These are phyloP conservation scores for Cicer judaicum DNA, from an alignment of 306 rosid species.

Conservation along the genomic window DNA sequence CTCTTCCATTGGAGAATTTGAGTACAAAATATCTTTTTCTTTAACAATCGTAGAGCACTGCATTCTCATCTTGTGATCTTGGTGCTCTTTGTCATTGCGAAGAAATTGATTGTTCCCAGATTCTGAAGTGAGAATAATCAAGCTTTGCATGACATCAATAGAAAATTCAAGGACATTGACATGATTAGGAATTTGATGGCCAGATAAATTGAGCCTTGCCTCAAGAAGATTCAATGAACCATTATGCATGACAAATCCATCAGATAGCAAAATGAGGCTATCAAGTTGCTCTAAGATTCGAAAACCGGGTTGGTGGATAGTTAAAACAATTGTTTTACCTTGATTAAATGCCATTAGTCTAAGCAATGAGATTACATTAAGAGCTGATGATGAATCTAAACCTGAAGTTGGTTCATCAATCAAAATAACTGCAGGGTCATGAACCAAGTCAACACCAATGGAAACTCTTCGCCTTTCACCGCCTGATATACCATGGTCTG, in stretches of 20 bases:
- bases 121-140: slow-evolving; percentile 64
- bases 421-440: slow-evolving; percentile 83
- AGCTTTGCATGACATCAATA: slow-evolving; percentile 73
- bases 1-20: slow-evolving; percentile 65
- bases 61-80: slow-evolving; percentile 41
- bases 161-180: slow-evolving; percentile 87
- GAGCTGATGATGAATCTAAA: slow-evolving; percentile 95
- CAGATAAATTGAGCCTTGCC: slow-evolving; percentile 64
- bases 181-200: slow-evolving; percentile 70
- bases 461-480: slow-evolving; percentile 95
- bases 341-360: slow-evolving; percentile 71
- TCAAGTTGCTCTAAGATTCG: slow-evolving; percentile 78
- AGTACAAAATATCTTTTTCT: slow-evolving; percentile 55
- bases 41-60: slow-evolving; percentile 40
- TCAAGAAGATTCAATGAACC: slow-evolving; percentile 78
- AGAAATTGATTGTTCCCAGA: slow-evolving; percentile 49
- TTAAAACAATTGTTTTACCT: slow-evolving; percentile 80
- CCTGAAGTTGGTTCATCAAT: slow-evolving; percentile 99
- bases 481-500: slow-evolving; percentile 47
- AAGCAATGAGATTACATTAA: slow-evolving; percentile 78
- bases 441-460: slow-evolving; percentile 91
- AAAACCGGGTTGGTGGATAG: slow-evolving; percentile 95
- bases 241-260: slow-evolving; percentile 74
- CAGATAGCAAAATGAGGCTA: slow-evolving; percentile 71
- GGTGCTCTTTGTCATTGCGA: slow-evolving; percentile 44